A percentile compares a stretch with the other conserved stretches of the same genome.
These are phyloP conservation scores for Neurospora pannonica DNA, from an alignment of 495 filamentous ascomycete species.

Conservation along the genomic window DNA sequence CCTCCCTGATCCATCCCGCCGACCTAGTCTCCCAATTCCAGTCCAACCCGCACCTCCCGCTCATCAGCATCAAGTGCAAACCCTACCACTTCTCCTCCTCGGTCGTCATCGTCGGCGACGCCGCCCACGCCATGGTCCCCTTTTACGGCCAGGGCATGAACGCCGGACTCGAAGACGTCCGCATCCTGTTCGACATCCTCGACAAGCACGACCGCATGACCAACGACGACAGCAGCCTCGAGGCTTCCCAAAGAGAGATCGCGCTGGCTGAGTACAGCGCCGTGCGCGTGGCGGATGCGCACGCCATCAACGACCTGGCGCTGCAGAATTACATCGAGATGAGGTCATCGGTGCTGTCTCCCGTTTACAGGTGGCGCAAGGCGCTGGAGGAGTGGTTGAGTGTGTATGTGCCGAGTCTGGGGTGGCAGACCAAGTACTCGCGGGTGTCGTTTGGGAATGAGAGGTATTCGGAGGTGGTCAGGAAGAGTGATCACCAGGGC, in stretches of 20 bases:
- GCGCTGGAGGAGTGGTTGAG: slow-evolving; percentile 75
- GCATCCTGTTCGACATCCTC: slow-evolving; percentile 66
- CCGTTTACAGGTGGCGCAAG: slow-evolving; percentile 69
- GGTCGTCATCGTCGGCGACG: slow-evolving; percentile 85
- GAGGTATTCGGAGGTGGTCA: slow-evolving; percentile 75
- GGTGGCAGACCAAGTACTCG: slow-evolving; percentile 89
- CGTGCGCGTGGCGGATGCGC: slow-evolving; percentile 63
- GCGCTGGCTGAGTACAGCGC: slow-evolving; percentile 68
- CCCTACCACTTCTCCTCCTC: slow-evolving; percentile 73
- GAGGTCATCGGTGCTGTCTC: slow-evolving; percentile 69
- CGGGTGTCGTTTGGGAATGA: slow-evolving; percentile 88
- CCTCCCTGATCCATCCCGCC: slow-evolving; percentile 60
- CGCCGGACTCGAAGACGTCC: slow-evolving; percentile 73
- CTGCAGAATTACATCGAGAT: slow-evolving; percentile 90
- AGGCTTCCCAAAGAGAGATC: slow-evolving; percentile 30
- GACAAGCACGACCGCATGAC: slow-evolving; percentile 45
- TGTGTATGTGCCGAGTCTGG: slow-evolving; percentile 62
- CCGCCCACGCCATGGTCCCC: slow-evolving; percentile 95
- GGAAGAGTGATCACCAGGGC: slow-evolving; percentile 58
- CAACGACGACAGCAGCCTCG: slow-evolving; percentile 17
- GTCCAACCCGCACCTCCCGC: slow-evolving; percentile 75
- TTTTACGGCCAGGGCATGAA: slow-evolving; percentile 92
- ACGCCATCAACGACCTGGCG: slow-evolving; percentile 88
- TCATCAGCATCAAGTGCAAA: slow-evolving; percentile 85
- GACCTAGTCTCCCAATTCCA: slow-evolving; percentile 63